Base-by-base conservation (phyloP, 352 stramenopile species). In the Halophytophthora batemanensis region DNA sequence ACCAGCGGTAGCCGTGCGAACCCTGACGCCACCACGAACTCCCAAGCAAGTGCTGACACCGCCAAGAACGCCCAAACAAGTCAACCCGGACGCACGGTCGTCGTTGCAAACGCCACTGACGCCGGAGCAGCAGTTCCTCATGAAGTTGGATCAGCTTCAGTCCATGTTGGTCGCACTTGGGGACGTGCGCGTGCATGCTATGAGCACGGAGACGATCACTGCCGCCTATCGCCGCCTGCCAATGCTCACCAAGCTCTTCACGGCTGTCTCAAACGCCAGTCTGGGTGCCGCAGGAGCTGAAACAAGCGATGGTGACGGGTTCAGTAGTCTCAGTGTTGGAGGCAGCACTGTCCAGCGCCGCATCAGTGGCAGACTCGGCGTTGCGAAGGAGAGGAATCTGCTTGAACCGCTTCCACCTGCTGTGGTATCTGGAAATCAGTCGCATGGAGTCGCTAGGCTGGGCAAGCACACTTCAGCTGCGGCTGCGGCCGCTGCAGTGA, bases 141-240 rank as follows among this genome's bases (percentile, higher is more conserved):
- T 86, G 47, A 83, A 82, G 49, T 37, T 89, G 10, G 75, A 89
- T 55, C 77, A 89, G 44, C 53, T 89, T 0, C 71, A 87, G 43
- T 78, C 69, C 17, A 59, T 82, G 37, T 46, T 87, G 17, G 52
- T 56, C 25, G 56, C 66, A 6, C 50, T 89, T 3, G 59, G 50
- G 0, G 45, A 59, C 18, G 63, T 74, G 35, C 71, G 60, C 25
- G 50, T 86, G 7, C 64, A 82, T 31, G 57, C 54, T 18, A 82
- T 87, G 73, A 71, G 55, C 42, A 74, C 69, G 0, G 75, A 86
- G 7, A 70, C 64, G 8, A 84, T 86, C 43, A 71, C 73, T 11
- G 66, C 55, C 29, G 66, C 65, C 15, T 89, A 71, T 45, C 61
- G 67, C 18, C 75, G 75, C 15, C 69, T 87, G 23, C 68, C 69